Conservation (phyloP, 768 basidiomycete genomes). For the Serendipita vermifera region DNA sequence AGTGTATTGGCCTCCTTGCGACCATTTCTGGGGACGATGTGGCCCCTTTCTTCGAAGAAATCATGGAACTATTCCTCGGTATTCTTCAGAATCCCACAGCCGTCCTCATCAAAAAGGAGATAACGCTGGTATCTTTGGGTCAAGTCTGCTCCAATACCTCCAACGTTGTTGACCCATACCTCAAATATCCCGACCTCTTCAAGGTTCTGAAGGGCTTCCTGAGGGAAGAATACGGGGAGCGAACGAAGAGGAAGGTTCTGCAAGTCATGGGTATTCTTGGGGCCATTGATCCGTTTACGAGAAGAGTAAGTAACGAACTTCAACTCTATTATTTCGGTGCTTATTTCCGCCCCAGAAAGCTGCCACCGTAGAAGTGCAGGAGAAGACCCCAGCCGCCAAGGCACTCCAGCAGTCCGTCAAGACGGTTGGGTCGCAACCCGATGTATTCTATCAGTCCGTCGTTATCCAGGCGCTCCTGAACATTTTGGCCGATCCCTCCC, state of each 20-base stretch:
- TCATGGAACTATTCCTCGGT: conserved; percentile 33
- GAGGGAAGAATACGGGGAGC: conserved; percentile 27
- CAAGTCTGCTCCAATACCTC: conserved; percentile 34
- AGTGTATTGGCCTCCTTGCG: conserved; percentile 35
- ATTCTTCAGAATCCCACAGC: conserved; percentile 34
- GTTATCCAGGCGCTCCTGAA: conserved; percentile 33
- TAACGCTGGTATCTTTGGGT: conserved; percentile 34
- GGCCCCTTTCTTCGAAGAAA: conserved; percentile 26
- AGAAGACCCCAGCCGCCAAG: conserved; percentile 15
- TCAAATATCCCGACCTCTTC: conserved; percentile 33
- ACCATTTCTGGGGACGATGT: conserved; percentile 35
- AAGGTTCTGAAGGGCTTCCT: conserved; percentile 31
- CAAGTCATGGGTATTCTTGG: conserved; percentile 38
- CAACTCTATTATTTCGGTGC: background rate
- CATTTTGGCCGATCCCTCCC: conserved; percentile 31
- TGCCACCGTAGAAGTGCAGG: conserved; percentile 22
- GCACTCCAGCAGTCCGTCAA: conserved; percentile 7
- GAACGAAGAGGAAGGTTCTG: conserved; percentile 32
- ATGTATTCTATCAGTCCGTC: conserved; percentile 38
- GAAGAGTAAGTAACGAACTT: conserved; percentile 23
- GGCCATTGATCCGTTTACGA: conserved; percentile 36
- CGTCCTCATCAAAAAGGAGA: conserved; percentile 27
- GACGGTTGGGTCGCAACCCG: conserved; percentile 22
- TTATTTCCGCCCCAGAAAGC: too few species aligned
- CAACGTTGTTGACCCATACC: conserved; percentile 34